These are phyloP conservation scores for Lactarius hatsudake DNA, from an alignment of 768 basidiomycete species.

Conservation along the genomic window DNA sequence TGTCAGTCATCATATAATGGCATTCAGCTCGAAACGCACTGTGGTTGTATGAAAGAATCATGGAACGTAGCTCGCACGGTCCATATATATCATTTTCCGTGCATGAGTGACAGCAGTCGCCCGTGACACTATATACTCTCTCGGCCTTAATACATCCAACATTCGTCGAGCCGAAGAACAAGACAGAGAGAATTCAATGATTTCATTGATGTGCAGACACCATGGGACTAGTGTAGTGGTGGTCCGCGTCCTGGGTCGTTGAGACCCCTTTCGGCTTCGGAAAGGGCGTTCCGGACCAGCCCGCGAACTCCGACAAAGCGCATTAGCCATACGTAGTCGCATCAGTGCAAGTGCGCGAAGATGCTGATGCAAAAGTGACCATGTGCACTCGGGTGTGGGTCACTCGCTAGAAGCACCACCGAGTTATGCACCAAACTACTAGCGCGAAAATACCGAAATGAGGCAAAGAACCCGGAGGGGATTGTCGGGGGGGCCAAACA, in stretches of 20 bases:
- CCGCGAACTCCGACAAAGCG: not conserved
- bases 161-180: constrained; percentile 2
- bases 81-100: constrained; percentile 14
- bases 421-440: not conserved
- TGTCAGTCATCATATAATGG: not conserved
- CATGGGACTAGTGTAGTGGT: not conserved
- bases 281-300: constrained; percentile 3
- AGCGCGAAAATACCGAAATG: not conserved
- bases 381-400: not conserved
- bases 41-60: not conserved
- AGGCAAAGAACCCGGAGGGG: not conserved
- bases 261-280: not conserved
- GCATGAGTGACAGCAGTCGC: not conserved
- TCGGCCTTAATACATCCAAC: not conserved
- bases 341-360: not conserved
- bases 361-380: not conserved
- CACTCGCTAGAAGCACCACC: not conserved
- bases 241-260: not conserved
- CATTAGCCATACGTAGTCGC: constrained; percentile 13
- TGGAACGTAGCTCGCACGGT: not conserved
- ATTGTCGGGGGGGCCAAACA: not conserved
- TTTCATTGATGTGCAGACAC: not conserved
- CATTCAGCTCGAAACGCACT: not conserved
- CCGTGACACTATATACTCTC: not conserved
- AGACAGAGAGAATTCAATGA: not conserved